Base-by-base conservation (phyloP, 2,329 filamentous ascomycete genomes). In the Xylariomycetidae sp. region DNA sequence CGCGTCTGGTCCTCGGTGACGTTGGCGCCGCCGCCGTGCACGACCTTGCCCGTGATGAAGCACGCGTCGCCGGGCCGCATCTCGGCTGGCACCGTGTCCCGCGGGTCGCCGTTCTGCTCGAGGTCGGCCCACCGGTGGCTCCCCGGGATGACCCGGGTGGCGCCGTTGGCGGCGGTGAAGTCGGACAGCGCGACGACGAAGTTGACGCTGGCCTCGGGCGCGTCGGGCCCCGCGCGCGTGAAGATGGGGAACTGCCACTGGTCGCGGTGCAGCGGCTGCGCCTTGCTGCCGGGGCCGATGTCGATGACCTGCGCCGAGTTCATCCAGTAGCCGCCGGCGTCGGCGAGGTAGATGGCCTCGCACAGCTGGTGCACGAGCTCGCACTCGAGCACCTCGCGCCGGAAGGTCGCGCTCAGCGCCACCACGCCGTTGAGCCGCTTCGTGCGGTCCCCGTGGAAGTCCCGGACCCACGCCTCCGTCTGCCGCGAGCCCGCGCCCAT, bases 1-100 rank as follows among this genome's bases (percentile, higher is more conserved):
- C 48, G 33, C 20, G 37, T 42, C 14, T 27, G 12, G 20, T 42
- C 35, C 30, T 42, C 33, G 18, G 54, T 57, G 20, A n/a, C 34
- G 37, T 58, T 57, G 8, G 40, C 49, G n/a, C 54, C 55, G 7
- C 49, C 49, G 6, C 54, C 53, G 31, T 59, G 54, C 13, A 57
- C 49, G 5, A 57, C 49, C 46, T 58, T 59, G 19, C 56, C 53
- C 16, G 37, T 46, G 25, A 59, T 52, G 34, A 57, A 50, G 23
- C 46, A 47, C 8, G 48, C 49, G 33, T 58, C 54, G 9, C 56
- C 56, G 0, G 38, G 33, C 11, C 53, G 36, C 50, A 56, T 56
- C 36, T 54, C 54, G 8, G 48, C 51, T 4, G 44, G 38, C 12
- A 46, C 34, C 9, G 38, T 44, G 13, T 42, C 36, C 16, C 36